Base-by-base conservation (phyloP, 441 rosid genomes). In the Populus hybrid region DNA sequence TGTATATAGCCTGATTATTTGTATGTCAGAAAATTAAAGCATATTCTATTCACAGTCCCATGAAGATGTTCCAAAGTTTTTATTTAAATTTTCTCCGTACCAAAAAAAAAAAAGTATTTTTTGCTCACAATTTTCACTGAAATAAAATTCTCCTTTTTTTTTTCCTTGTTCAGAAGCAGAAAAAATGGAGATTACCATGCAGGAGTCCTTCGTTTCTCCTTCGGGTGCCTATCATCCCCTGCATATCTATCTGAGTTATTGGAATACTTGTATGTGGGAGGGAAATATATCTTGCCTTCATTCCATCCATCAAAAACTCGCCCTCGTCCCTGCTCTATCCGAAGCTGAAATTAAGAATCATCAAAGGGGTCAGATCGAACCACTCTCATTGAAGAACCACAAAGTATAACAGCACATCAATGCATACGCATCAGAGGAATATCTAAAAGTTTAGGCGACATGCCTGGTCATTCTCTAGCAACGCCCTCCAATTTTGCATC, bases 241-340 rank as follows among this genome's bases (percentile, higher is more conserved):
- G 97, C 90, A 73, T 94, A 94, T 83, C 94, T 84, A 79, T 97
- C 99, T 21, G 99, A 97, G 77, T 94, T 97, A 83, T 92, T 89
- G 8, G 97, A 97, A 78, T 92, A 97, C 86, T 97, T 94, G 94
- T 97, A 97, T 32, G 99, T 97, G 0, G 99, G 99, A 73, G 98
- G 97, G 81, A 97, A 97, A 83, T 90, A 93, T 81, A 97, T 94
- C 64, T 57, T 91, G 66, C 99, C 99, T 86, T 97, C 99, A 69
- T 74, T 89, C 99, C 99, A 97, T 80, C 97, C 98, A 82, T 88
- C 87, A 78, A 94, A 97, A 16, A 93, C 94, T 9, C 86, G 82
- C 7, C 99, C 99, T 28, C 53, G 81, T 53, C 90, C 78, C 83
- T 94, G 98, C 84, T 93, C 98, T 81, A 93, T 86, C 72, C 91